Percentiles rank a stretch among this genome's conserved stretches.
Conservation (phyloP, 192 early-diverging fungal species). For the Podila minutissima region DNA sequence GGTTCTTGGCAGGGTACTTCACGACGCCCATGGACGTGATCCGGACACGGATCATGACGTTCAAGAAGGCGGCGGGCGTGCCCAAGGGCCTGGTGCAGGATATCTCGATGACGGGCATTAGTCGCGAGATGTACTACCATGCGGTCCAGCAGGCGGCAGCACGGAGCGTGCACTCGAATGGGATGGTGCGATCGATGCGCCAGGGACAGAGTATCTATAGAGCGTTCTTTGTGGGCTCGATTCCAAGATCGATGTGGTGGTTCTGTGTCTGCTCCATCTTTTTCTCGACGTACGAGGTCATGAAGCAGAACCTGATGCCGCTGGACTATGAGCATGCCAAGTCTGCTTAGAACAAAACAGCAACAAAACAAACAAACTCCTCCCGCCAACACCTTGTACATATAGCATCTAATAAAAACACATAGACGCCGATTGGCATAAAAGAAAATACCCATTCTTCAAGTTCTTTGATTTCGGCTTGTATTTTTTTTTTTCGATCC, state of each 20-base stretch:
- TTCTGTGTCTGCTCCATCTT: slow-evolving; percentile 82
- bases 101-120: slow-evolving; percentile 46
- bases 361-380: background rate
- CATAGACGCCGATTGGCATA: too few relatives aligned
- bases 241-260: slow-evolving; percentile 77
- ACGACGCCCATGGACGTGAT: slow-evolving; percentile 83
- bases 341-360: background rate
- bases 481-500: too few relatives aligned
- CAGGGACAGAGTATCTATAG: slow-evolving; percentile 43
- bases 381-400: slow-evolving; percentile 3
- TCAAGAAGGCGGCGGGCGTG: slow-evolving; percentile 42
- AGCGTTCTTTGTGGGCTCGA: slow-evolving; percentile 71
- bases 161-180: slow-evolving; percentile 26
- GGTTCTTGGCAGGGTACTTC: slow-evolving; percentile 76
- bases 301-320: slow-evolving; percentile 54
- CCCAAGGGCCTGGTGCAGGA: slow-evolving; percentile 27
- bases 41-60: slow-evolving; percentile 74
- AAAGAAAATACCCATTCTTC: too few relatives aligned
- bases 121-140: slow-evolving; percentile 37
- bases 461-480: too few relatives aligned
- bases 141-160: slow-evolving; percentile 14
- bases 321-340: slow-evolving; percentile 31
- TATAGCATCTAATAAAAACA: background rate
- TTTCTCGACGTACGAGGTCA: slow-evolving; percentile 76
- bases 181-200: slow-evolving; percentile 7